Evolutionary conservation across 139 green algal species (phyloP), one percentile per base, ranked within the genome.

Genomic region (Micromonas pusilla): DNA sequence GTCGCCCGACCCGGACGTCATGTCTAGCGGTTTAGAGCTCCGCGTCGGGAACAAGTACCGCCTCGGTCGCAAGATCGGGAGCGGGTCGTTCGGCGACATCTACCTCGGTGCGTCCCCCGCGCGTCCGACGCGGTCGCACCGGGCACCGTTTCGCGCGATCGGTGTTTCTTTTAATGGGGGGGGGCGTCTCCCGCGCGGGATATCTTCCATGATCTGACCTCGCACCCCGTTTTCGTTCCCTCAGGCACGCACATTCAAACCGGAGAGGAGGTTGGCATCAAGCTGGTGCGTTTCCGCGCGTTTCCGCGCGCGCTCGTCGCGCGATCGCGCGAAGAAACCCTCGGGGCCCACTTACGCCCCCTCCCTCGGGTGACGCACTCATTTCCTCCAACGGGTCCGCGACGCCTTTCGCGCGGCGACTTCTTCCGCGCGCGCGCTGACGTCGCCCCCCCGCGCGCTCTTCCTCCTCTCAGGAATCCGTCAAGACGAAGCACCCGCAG

Each of bases 211-310:
- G 45, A 57, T 16, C 32, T 20, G 6, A 76, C 6, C 13, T 57
- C 6, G 5, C 26, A 20, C 9, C 68, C 9, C 45, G 45, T 57
- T 57, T 57, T 16, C 45, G 16, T 57, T 16, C 37, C 26, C 30
- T 79, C 91, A 96, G 95, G 96, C 54, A 97, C 92, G 2, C 94
- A 99, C 80, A 90, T 98, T 39, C 91, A 97, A 70, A 98, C 93
- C 0, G 90, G 91, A 32, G 96, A 99, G 83, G 96, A 99, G 77
- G 94, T 99, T n/a, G 96, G 91, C 70, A 98, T 99, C 64, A 99
- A 99, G 87, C 85, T 99, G 86, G 93, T 97, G 82, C 70, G 91
- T 33, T 5, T 21, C 38, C 31, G 2, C 45, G 45, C 16, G 9
- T 16, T n/a, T 23, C 45, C 45, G 9, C 45, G 45, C 9, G 9